Percentiles rank a stretch among this genome's conserved stretches.
Evolutionary conservation across 2,329 filamentous ascomycete genomes (phyloP).

Genomic region (Botrytis deweyae): DNA sequence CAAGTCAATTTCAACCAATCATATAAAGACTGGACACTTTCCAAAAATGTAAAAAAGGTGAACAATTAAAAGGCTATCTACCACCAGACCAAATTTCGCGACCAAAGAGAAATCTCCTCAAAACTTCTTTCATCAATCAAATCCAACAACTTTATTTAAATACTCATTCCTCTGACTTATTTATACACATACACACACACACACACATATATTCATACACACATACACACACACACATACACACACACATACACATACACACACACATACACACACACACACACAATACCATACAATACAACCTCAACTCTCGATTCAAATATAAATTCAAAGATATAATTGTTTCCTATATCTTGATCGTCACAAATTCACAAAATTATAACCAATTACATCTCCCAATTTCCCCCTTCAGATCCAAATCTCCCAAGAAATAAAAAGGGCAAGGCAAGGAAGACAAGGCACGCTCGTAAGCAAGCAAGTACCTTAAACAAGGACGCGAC

Average conservation of each 20-base stretch:
- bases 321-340: too few species aligned
- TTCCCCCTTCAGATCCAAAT: background rate
- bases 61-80: background rate
- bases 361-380: background rate
- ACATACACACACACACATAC: background rate
- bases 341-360: background rate
- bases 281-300: background rate
- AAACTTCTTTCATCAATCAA: background rate
- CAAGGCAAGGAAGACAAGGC: background rate
- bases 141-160: background rate
- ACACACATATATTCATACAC: too few species aligned
- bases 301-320: too few species aligned
- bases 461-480: background rate
- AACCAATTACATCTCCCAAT: background rate
- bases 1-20: background rate
- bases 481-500: slow-evolving; percentile 20
- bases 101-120: background rate
- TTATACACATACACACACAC: background rate
- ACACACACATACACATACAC: background rate
- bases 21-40: background rate
- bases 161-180: background rate
- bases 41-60: background rate
- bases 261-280: background rate
- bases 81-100: slow-evolving; percentile 4
- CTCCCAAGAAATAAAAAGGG: background rate